phyloP scores from a whole-genome alignment of 2,329 filamentous ascomycete species.

The Curvularia sp. region DNA sequence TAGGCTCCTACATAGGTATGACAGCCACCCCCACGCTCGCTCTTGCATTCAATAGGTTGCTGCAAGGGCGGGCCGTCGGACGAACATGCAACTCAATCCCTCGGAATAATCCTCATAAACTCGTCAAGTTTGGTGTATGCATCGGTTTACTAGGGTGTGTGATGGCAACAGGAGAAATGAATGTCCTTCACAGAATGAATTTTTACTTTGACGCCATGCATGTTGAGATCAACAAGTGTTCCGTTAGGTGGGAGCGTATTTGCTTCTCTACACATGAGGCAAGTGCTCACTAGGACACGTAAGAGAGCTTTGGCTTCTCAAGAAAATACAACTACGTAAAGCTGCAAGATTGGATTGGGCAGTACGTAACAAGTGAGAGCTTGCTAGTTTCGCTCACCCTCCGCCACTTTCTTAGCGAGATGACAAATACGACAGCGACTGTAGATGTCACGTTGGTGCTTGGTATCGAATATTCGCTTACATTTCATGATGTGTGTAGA shows the following conservation, averaged over 20 bases:
- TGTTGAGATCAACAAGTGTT: too few relatives aligned
- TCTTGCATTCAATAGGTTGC: not conserved
- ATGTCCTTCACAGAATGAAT: not conserved
- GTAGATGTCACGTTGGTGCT: not conserved
- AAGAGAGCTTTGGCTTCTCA: not conserved
- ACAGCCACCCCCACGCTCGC: not conserved
- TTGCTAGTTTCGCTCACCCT: not conserved
- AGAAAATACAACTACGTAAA: not conserved
- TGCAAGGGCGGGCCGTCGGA: not conserved
- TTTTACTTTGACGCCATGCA: not conserved
- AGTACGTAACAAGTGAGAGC: not conserved
- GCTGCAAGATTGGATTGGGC: not conserved
- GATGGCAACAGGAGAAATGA: not conserved
- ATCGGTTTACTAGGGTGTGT: not conserved
- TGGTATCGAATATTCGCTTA: not conserved
- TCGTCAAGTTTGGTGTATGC: not conserved
- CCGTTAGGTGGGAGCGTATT: not conserved
- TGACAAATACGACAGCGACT: not conserved
- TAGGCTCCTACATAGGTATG: not conserved
- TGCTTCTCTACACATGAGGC: not conserved
- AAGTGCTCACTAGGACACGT: not conserved
- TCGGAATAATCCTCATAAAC: not conserved
- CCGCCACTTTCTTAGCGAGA: not conserved
- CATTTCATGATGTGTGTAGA: not conserved
- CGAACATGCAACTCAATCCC: not conserved